A percentile compares a stretch with the other conserved stretches of the same genome.
phyloP scores from a whole-genome alignment of 805 yeast species.

The Pichia thaimueangensis region DNA sequence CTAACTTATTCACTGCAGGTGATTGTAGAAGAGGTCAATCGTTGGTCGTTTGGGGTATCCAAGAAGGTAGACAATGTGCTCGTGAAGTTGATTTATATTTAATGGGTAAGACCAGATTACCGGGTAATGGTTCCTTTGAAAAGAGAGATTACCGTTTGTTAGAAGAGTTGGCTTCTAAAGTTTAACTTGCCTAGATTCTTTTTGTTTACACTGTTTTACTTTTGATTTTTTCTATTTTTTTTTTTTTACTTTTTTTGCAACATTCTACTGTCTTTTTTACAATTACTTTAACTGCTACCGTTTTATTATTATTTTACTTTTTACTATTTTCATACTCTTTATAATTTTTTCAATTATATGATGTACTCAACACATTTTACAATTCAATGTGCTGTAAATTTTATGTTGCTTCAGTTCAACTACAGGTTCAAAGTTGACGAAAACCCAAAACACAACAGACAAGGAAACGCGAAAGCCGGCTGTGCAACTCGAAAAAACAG shows the following conservation, averaged over 20 bases:
- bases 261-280: not conserved
- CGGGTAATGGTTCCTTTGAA: conserved; percentile 90
- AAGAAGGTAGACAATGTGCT: conserved; percentile 98
- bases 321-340: too few relatives aligned
- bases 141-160: conserved; percentile 73
- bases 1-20: conserved; percentile 89
- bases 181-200: too few relatives aligned
- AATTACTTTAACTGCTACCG: not conserved
- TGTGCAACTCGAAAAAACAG: too few relatives aligned
- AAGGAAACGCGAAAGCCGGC: too few relatives aligned
- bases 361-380: too few relatives aligned
- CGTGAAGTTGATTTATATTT: conserved; percentile 79
- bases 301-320: too few relatives aligned
- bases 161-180: conserved; percentile 68
- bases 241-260: not conserved
- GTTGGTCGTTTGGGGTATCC: conserved; percentile 98
- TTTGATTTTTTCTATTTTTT: not conserved
- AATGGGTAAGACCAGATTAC: conserved; percentile 74
- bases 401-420: too few relatives aligned
- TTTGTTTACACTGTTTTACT: too few relatives aligned
- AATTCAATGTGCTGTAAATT: too few relatives aligned
- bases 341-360: too few relatives aligned
- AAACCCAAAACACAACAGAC: too few relatives aligned
- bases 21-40: conserved; percentile 99
- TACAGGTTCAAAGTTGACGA: too few relatives aligned